Evolutionary conservation across 768 basidiomycete species (phyloP).

Genomic region (Kockovaella imperatae): DNA sequence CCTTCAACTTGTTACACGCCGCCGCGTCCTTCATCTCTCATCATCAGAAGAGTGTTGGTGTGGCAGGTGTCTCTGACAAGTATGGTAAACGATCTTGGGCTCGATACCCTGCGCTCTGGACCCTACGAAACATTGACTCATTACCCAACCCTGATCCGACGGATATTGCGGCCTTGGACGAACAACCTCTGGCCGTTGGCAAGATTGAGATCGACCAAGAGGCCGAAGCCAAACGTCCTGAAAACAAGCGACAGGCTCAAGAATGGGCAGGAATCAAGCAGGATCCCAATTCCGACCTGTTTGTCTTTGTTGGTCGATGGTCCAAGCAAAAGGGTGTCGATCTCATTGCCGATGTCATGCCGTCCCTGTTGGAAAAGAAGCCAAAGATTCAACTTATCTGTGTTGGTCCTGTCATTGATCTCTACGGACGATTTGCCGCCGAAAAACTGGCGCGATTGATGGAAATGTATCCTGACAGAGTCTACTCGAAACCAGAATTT

Average conservation of each 20-base stretch:
- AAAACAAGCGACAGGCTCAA: conserved; percentile 82
- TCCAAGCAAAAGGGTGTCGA: conserved; percentile 98
- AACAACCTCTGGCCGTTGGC: conserved; percentile 61
- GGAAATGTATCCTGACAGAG: conserved; percentile 90
- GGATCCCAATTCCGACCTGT: conserved; percentile 78
- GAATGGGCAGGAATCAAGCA: conserved; percentile 93
- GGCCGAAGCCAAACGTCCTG: conserved; percentile 84
- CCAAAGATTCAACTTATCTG: conserved; percentile 76
- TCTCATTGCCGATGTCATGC: conserved; percentile 92
- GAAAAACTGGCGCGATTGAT: conserved; percentile 87
- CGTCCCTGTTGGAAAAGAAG: conserved; percentile 75
- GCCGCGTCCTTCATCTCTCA: conserved; percentile 84
- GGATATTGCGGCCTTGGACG: conserved; percentile 83
- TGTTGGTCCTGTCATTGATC: conserved; percentile 89
- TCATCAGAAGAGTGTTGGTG: conserved; percentile 87
- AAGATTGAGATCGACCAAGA: conserved; percentile 69
- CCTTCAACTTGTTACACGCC: conserved; percentile 89
- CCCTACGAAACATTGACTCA: conserved; percentile 88
- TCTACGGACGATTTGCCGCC: conserved; percentile 90
- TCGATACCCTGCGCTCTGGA: conserved; percentile 92
- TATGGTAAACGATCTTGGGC: conserved; percentile 94
- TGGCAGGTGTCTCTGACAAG: conserved; percentile 95
- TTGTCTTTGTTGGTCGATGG: conserved; percentile 96
- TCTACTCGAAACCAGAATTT: conserved; percentile 94
- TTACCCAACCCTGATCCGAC: conserved; percentile 86